A percentile compares a stretch with the other conserved stretches of the same genome.
Conservation (phyloP, 106 monocot genomes). For the Dactylorhiza incarnata region DNA sequence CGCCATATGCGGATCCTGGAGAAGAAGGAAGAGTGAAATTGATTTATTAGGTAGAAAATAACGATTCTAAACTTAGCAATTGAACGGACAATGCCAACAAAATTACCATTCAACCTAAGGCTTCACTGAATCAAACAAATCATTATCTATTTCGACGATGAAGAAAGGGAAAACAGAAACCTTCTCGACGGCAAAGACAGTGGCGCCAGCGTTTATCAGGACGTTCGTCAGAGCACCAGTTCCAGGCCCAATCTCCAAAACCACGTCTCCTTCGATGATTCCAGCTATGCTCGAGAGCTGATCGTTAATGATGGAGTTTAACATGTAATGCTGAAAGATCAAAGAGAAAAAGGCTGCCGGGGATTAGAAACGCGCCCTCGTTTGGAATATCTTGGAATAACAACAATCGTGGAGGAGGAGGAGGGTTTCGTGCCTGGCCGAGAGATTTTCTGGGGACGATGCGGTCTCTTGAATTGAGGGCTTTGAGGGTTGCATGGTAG, state of each 20-base stretch:
- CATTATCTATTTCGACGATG: no score
- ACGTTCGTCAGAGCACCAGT: conserved; percentile 81
- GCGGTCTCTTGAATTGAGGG: conserved; percentile 74
- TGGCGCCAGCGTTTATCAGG: conserved; percentile 55
- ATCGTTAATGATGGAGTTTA: conserved; percentile 73
- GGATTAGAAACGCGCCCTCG: not conserved
- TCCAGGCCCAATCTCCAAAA: conserved; percentile 92
- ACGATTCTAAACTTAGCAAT: not conserved
- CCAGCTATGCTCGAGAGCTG: conserved; percentile 40
- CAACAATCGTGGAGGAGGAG: not conserved
- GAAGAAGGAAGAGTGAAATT: not conserved
- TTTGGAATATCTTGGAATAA: not conserved
- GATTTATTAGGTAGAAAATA: not conserved
- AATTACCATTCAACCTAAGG: not conserved
- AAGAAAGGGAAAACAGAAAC: conserved; percentile 14
- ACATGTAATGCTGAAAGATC: conserved; percentile 76
- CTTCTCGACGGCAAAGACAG: conserved; percentile 84
- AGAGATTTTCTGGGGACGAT: conserved; percentile 65
- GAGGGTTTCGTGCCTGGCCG: conserved; percentile 45
- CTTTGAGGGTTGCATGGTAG: conserved; percentile 63
- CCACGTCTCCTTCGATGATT: conserved; percentile 67
- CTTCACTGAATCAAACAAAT: no score
- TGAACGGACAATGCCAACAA: no score
- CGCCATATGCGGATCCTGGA: conserved; percentile 82
- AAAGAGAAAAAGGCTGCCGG: not conserved